Base-by-base conservation (phyloP, 2,329 filamentous ascomycete species). In the Botrytis porri region DNA sequence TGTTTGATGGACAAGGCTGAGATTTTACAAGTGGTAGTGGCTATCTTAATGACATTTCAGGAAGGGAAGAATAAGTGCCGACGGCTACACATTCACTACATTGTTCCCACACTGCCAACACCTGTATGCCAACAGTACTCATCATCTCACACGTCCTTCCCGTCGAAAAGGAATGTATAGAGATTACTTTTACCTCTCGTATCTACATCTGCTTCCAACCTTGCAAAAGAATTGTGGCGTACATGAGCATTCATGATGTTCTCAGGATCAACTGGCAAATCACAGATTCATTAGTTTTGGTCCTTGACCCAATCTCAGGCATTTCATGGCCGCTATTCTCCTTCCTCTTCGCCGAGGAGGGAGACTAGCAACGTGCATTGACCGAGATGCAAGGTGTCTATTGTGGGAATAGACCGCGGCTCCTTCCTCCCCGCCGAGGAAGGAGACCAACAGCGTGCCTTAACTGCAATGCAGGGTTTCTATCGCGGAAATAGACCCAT, bases 301-400 rank as follows among this genome's bases (percentile, higher is more conserved):
- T 29, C n/a, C 25, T 29, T 29, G n/a, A 57, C 51, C 51, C 96
- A 74, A 96, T 98, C 84, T 97, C 93, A 76, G 96, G 96, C 79
- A 95, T 98, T 89, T 76, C 94, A 96, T 76, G 96, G 96, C 72
- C 99, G 98, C 80, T 96, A 96, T n/a, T n/a, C 64, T 98, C 98
- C 80, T 96, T 99, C 70, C 94, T 96, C 77, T 98, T 99, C 86
- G 94, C 93, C 70, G 94, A 97, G 78, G 95, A 98, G 86, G 89
- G 90, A 78, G 96, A 99, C 81, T 95, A 98, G 86, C 95, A 99
- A 86, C 93, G 94, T 75, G 95, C 96, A 76, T 88, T 99, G 39
- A 92, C 91, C 70, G 95, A 98, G 86, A 99, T 99, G 96, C 96
- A 98, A 85, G 96, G 96, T 78, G 96, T 98, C 51, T 99, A 98